Conservation (phyloP, 768 basidiomycete species). For the Hygrocybe punicea region DNA sequence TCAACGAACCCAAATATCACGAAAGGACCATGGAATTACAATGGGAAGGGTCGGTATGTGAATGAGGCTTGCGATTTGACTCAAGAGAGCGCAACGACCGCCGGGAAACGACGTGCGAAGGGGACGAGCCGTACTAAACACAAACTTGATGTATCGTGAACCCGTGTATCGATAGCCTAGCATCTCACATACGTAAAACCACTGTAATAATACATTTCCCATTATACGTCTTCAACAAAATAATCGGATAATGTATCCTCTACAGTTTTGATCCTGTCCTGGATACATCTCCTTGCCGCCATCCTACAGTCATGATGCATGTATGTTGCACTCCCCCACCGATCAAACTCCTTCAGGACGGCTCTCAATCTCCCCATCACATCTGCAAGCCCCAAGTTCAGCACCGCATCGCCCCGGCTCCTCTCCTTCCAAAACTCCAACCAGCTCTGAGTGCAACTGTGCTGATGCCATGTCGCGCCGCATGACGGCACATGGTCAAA, state of each 20-base stretch:
- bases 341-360: slow-evolving; percentile 64
- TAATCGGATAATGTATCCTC: slow-evolving; percentile 62
- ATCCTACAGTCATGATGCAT: slow-evolving; percentile 75
- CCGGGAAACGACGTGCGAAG: slow-evolving; percentile 17
- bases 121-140: background rate
- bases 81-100: slow-evolving; percentile 19
- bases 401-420: slow-evolving; percentile 56
- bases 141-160: background rate
- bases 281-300: slow-evolving; percentile 54
- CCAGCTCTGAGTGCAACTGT: slow-evolving; percentile 71
- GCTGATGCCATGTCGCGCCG: slow-evolving; percentile 70
- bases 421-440: slow-evolving; percentile 79
- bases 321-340: slow-evolving; percentile 69
- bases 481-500: slow-evolving; percentile 66
- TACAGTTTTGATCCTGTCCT: slow-evolving; percentile 52
- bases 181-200: too few relatives aligned
- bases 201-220: too few relatives aligned
- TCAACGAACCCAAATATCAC: slow-evolving; percentile 19
- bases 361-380: slow-evolving; percentile 62
- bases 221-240: slow-evolving; percentile 46
- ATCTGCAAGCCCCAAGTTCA: slow-evolving; percentile 59
- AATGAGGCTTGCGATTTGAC: slow-evolving; percentile 10
- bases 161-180: background rate
- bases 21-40: slow-evolving; percentile 38
- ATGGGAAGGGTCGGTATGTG: slow-evolving; percentile 20